A percentile compares a stretch with the other conserved stretches of the same genome.
phyloP scores from a whole-genome alignment of 148 eudicot species.

The Rhododendron mucronatum region DNA sequence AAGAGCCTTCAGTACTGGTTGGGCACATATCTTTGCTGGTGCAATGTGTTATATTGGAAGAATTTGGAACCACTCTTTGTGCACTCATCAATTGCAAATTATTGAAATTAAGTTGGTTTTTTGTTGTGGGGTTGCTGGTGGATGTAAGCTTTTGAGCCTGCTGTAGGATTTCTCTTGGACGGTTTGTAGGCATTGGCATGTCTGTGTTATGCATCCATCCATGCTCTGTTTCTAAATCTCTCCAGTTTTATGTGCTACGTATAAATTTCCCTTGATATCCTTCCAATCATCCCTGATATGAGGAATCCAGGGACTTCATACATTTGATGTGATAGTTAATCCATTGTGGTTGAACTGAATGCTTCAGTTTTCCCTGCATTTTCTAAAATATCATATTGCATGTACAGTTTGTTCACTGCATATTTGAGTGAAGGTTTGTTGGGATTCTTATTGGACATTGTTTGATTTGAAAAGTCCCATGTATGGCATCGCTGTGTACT shows the following conservation, averaged over 20 bases:
- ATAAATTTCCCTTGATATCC: background rate
- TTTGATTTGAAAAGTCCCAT: background rate
- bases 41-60: background rate
- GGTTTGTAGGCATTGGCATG: background rate
- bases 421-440: background rate
- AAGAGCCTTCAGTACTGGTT: background rate
- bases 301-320: background rate
- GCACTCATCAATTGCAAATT: background rate
- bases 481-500: background rate
- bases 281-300: background rate
- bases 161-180: background rate
- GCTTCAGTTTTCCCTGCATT: background rate
- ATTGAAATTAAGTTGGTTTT: background rate
- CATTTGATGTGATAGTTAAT: background rate
- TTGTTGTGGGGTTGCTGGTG: background rate
- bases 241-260: background rate
- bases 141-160: constrained; percentile 5
- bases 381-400: background rate
- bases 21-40: background rate
- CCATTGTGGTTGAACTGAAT: background rate
- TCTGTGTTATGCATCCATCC: background rate
- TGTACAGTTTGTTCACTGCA: background rate
- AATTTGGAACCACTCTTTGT: background rate
- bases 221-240: background rate
- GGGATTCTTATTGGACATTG: background rate